Evolutionary conservation across 2,329 filamentous ascomycete species (phyloP).

Genomic region (Diplodia sapinea): DNA sequence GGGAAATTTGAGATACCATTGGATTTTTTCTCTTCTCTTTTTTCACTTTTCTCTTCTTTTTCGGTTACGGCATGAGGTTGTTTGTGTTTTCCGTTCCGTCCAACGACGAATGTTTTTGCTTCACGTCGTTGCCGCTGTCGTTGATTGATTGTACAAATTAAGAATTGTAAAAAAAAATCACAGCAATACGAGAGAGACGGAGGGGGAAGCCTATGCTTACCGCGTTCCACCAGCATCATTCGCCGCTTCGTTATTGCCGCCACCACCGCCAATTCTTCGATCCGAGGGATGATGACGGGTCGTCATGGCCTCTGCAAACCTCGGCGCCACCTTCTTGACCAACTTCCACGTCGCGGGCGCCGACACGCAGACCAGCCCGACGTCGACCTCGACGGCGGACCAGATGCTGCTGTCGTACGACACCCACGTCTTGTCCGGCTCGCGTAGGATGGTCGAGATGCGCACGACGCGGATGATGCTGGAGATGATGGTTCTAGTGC

Average conservation of each 20-base stretch:
- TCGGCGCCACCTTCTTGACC: not conserved
- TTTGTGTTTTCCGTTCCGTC: not conserved
- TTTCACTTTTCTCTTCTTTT: not conserved
- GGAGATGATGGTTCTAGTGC: not conserved
- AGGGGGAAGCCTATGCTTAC: too few species aligned
- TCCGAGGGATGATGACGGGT: not conserved
- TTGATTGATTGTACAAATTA: not conserved
- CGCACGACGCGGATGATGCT: not conserved
- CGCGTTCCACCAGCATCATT: too few species aligned
- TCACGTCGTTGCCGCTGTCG: not conserved
- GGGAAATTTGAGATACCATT: constrained; percentile 3
- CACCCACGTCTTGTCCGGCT: not conserved
- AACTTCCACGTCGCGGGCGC: not conserved
- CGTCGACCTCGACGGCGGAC: not conserved
- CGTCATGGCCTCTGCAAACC: not conserved
- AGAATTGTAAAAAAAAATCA: not conserved
- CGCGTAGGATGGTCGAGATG: not conserved
- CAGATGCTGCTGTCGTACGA: not conserved
- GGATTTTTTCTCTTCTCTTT: not conserved
- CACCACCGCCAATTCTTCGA: not conserved
- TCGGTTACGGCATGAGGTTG: not conserved
- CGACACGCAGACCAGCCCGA: not conserved
- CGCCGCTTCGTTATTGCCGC: too few species aligned
- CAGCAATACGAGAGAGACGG: not conserved
- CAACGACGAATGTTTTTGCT: not conserved